Conservation (phyloP, 805 yeast genomes). For the Candida silvatica region DNA sequence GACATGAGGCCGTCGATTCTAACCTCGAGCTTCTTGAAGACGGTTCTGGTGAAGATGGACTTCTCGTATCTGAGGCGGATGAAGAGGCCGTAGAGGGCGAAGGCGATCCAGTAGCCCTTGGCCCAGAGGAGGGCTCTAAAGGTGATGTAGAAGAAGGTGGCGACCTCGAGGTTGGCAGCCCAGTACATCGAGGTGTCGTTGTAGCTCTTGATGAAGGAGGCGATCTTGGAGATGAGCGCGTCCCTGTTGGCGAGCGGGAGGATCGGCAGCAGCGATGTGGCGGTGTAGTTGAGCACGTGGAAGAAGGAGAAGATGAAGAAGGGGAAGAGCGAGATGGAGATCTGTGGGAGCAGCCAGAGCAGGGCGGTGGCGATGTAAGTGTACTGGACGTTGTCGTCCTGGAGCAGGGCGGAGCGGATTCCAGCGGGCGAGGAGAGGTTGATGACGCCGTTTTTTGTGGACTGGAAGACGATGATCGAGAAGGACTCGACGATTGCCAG, state of each 20-base stretch:
- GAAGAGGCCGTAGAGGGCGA: slow-evolving; percentile 45
- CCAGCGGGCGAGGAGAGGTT: slow-evolving; percentile 18
- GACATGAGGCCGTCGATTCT: slow-evolving; percentile 39
- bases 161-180: slow-evolving; percentile 35
- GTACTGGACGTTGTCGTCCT: slow-evolving; percentile 27
- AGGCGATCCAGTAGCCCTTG: slow-evolving; percentile 48
- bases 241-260: slow-evolving; percentile 24
- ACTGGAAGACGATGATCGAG: slow-evolving; percentile 66
- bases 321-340: slow-evolving; percentile 40
- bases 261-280: slow-evolving; percentile 59
- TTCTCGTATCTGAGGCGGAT: slow-evolving; percentile 67
- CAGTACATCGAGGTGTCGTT: slow-evolving; percentile 51
- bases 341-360: neutral
- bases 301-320: slow-evolving; percentile 71
- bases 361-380: neutral
- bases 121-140: slow-evolving; percentile 38
- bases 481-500: slow-evolving; percentile 65
- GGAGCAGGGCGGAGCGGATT: slow-evolving; percentile 23
- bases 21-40: slow-evolving; percentile 58
- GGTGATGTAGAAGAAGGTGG: slow-evolving; percentile 12
- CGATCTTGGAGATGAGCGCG: slow-evolving; percentile 20
- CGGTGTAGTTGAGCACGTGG: slow-evolving; percentile 69
- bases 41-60: slow-evolving; percentile 57
- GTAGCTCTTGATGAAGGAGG: slow-evolving; percentile 38
- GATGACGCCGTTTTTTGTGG: slow-evolving; percentile 23